Conservation (phyloP, 2,329 filamentous ascomycete genomes). For the Akanthomyces muscarius region DNA sequence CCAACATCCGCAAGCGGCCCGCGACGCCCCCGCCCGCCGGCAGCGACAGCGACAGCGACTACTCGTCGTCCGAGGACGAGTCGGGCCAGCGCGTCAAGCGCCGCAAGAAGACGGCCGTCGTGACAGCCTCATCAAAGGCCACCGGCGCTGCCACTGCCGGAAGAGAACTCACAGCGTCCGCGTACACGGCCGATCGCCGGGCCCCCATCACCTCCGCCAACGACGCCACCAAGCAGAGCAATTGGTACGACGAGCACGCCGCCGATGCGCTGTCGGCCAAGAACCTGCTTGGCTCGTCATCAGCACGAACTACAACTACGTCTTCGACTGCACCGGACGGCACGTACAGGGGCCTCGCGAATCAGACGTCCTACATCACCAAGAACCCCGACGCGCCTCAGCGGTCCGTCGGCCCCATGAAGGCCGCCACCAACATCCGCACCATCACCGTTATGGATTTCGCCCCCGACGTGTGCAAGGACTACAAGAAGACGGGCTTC, state of each 20-base stretch:
- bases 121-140: conserved; percentile 60
- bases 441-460: conserved; percentile 90
- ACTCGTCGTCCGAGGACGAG: conserved; percentile 73
- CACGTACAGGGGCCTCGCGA: conserved; percentile 72
- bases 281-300: conserved; percentile 48
- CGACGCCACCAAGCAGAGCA: conserved; percentile 83
- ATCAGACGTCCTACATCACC: conserved; percentile 69
- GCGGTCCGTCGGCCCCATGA: conserved; percentile 76
- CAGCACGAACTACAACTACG: conserved; percentile 32
- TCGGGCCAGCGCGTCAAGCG: conserved; percentile 74
- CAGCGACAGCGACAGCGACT: conserved; percentile 57
- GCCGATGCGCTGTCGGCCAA: conserved; percentile 44
- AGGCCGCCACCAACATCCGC: conserved; percentile 83
- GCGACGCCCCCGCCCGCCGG: conserved; percentile 70
- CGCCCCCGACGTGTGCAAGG: conserved; percentile 90
- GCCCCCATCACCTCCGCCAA: conserved; percentile 63
- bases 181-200: conserved; percentile 58
- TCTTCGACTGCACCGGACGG: conserved; percentile 48
- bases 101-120: conserved; percentile 61
- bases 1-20: conserved; percentile 75
- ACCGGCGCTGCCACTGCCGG: conserved; percentile 11
- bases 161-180: conserved; percentile 45
- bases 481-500: conserved; percentile 73
- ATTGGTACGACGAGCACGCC: conserved; percentile 82
- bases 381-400: conserved; percentile 72